phyloP scores from a whole-genome alignment of 306 rosid genomes.

The Malus asiatica region DNA sequence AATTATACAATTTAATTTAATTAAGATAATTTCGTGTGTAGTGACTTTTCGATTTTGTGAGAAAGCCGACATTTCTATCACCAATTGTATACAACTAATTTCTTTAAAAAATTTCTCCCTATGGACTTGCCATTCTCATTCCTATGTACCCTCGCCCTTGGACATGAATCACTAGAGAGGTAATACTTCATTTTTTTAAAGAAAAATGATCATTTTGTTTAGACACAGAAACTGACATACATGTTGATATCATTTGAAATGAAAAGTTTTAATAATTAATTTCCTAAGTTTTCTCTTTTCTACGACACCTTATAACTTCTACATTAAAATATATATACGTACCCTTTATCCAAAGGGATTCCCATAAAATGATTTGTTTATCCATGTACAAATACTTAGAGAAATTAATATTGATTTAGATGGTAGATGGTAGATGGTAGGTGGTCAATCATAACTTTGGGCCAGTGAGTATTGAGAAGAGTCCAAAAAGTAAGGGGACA shows the following conservation, averaged over 20 bases:
- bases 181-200: not conserved
- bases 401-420: not conserved
- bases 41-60: too few species aligned
- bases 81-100: not conserved
- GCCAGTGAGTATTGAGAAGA: not conserved
- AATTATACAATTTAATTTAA: too few species aligned
- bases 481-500: conserved; percentile 1
- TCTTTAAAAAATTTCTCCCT: not conserved
- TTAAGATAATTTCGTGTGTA: too few species aligned
- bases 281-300: not conserved
- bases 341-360: too few species aligned
- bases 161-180: not conserved
- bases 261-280: too few species aligned
- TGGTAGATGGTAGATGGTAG: conserved; percentile 9
- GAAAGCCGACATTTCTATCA: not conserved
- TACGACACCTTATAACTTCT: not conserved
- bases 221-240: too few species aligned
- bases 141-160: not conserved
- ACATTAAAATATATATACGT: too few species aligned
- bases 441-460: not conserved
- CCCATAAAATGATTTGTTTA: too few species aligned
- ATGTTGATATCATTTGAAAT: not conserved
- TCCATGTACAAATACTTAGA: not conserved
- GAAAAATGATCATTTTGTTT: too few species aligned
- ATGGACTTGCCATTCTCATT: not conserved